A percentile compares a stretch with the other conserved stretches of the same genome.
phyloP scores from a whole-genome alignment of 139 green algal genomes.

The Diplosphaera chodatii region DNA sequence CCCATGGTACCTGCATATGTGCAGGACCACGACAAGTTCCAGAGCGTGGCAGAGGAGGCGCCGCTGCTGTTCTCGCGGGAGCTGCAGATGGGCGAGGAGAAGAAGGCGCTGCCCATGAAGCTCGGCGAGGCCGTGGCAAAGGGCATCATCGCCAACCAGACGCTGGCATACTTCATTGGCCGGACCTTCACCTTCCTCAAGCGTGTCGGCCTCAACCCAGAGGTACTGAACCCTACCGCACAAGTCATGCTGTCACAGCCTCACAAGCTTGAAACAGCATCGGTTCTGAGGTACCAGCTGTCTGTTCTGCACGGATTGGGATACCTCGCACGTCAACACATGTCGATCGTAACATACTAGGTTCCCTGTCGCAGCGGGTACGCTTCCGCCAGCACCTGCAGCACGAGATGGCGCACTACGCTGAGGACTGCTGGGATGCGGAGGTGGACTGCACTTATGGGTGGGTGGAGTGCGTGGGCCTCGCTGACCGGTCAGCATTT shows the following conservation, averaged over 20 bases:
- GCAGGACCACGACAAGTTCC: slow-evolving; percentile 86
- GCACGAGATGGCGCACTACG: slow-evolving; percentile 93
- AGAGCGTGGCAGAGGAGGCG: slow-evolving; percentile 58
- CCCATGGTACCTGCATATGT: too few relatives aligned
- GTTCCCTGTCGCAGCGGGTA: slow-evolving; percentile 26
- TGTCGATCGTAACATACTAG: too few relatives aligned
- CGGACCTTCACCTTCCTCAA: slow-evolving; percentile 93
- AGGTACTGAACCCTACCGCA: too few relatives aligned
- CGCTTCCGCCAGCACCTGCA: slow-evolving; percentile 96
- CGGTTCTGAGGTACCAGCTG: too few relatives aligned
- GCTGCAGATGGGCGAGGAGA: slow-evolving; percentile 83
- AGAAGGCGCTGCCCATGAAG: slow-evolving; percentile 67
- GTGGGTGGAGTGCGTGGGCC: slow-evolving; percentile 96
- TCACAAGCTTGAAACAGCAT: too few relatives aligned
- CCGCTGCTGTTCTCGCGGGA: slow-evolving; percentile 88
- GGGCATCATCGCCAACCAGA: slow-evolving; percentile 96
- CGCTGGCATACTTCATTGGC: slow-evolving; percentile 98
- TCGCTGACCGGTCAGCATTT: slow-evolving; percentile 92
- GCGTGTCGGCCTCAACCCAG: slow-evolving; percentile 57
- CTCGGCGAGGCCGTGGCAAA: slow-evolving; percentile 79
- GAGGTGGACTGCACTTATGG: slow-evolving; percentile 95
- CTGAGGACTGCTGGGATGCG: slow-evolving; percentile 94
- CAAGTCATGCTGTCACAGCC: too few relatives aligned
- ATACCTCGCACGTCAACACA: too few relatives aligned
- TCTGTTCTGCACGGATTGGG: too few relatives aligned